Percentiles rank a stretch among this genome's conserved stretches.
Conservation (phyloP, 192 early-diverging fungal species). For the Coemansia furcata region DNA sequence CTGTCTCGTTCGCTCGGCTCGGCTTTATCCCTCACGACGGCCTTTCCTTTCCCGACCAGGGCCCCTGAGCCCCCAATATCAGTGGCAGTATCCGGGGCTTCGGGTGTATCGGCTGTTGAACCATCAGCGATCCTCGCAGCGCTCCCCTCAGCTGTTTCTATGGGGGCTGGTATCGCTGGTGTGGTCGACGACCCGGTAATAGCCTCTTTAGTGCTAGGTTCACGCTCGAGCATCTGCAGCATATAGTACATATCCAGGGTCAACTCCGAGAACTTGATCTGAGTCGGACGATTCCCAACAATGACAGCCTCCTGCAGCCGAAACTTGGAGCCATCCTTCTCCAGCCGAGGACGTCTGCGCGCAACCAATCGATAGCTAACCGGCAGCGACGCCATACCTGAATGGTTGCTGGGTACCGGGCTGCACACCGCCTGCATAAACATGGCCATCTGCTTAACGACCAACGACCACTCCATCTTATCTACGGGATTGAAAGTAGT, state of each 20-base stretch:
- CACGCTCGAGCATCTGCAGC: conserved; percentile 81
- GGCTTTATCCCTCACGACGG: conserved; percentile 4
- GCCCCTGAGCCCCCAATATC: neutral
- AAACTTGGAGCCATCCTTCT: conserved; percentile 28
- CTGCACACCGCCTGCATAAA: conserved; percentile 75
- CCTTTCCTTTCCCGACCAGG: neutral
- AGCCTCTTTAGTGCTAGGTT: conserved; percentile 21
- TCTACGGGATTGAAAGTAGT: conserved; percentile 83
- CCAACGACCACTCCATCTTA: conserved; percentile 84
- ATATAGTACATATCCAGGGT: conserved; percentile 97
- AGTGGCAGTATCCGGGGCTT: neutral
- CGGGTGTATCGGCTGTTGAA: neutral
- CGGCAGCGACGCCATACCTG: conserved; percentile 17
- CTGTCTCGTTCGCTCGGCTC: conserved; percentile 2
- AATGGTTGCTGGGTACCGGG: conserved; percentile 35
- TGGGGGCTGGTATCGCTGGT: conserved; percentile 2
- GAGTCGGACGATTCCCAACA: conserved; percentile 91
- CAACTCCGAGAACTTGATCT: conserved; percentile 97
- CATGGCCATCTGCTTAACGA: conserved; percentile 72
- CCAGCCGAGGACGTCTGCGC: conserved; percentile 16
- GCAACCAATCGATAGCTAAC: conserved; percentile 24
- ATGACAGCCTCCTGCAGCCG: conserved; percentile 92
- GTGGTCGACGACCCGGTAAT: neutral
- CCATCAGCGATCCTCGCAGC: neutral
- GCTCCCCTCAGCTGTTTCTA: conserved; percentile 19